Percentiles rank a stretch among this genome's conserved stretches.
Conservation (phyloP, 2,329 filamentous ascomycete genomes). For the Botrytis paeoniae region DNA sequence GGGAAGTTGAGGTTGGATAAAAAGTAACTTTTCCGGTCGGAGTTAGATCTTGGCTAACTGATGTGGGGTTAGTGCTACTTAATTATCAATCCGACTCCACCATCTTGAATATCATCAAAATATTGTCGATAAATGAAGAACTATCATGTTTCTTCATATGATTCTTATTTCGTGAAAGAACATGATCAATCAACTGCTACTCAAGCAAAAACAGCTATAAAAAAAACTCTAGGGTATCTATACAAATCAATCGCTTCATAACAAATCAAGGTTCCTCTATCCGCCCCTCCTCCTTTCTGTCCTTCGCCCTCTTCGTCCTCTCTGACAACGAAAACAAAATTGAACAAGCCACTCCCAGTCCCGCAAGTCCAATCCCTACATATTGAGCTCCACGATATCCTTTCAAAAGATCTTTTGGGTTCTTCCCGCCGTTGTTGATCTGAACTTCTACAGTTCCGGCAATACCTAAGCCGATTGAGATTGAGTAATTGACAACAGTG, state of each 20-base stretch:
- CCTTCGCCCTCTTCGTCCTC: slow-evolving; percentile 19
- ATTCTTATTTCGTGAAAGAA: not conserved
- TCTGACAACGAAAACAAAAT: slow-evolving; percentile 34
- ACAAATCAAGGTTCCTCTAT: not conserved
- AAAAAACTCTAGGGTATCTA: not conserved
- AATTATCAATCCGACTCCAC: not conserved
- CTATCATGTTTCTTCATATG: not conserved
- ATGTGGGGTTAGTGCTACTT: not conserved
- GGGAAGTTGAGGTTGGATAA: not conserved
- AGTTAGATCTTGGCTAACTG: not conserved
- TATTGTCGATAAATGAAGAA: not conserved
- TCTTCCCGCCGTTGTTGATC: slow-evolving; percentile 25
- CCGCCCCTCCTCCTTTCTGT: not conserved
- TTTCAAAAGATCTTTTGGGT: slow-evolving; percentile 8
- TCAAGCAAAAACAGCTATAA: not conserved
- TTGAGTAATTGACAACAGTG: slow-evolving; percentile 44
- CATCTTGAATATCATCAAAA: not conserved
- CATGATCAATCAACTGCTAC: not conserved
- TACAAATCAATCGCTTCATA: not conserved
- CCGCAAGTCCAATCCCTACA: slow-evolving; percentile 30
- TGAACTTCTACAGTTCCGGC: slow-evolving; percentile 42
- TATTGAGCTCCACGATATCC: slow-evolving; percentile 20
- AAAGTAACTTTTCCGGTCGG: not conserved
- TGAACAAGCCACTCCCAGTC: slow-evolving; percentile 39
- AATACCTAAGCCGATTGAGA: slow-evolving; percentile 45